A percentile compares a stretch with the other conserved stretches of the same genome.
Conservation (phyloP, 495 filamentous ascomycete genomes). For the Podospora tetraspora region DNA sequence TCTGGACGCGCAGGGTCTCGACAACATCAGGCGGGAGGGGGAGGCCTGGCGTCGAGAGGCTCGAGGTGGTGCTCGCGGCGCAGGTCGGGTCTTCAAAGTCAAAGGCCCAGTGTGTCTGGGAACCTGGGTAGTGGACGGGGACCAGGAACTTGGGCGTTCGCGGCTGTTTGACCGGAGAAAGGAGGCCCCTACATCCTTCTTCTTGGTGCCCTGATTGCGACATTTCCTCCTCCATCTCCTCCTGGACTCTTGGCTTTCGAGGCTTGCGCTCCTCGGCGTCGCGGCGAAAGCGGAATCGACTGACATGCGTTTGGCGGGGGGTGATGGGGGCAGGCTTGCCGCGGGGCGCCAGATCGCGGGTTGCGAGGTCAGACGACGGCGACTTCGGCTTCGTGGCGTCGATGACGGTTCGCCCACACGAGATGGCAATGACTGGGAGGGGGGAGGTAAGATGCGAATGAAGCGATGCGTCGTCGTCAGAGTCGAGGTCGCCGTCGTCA, state of each 20-base stretch:
- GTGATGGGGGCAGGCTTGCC: constrained; percentile 2
- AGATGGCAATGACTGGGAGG: constrained; percentile 11
- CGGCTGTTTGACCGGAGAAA: background rate
- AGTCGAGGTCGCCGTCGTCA: background rate
- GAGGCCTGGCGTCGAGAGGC: constrained; percentile 19
- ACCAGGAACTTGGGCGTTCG: background rate
- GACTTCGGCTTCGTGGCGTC: constrained; percentile 21
- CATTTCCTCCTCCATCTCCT: background rate
- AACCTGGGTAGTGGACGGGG: background rate
- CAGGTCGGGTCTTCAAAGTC: background rate
- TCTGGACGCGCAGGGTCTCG: constrained; percentile 37
- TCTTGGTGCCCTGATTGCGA: background rate
- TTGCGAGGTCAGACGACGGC: constrained; percentile 11
- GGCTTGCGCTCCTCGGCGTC: background rate
- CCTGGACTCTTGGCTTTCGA: background rate
- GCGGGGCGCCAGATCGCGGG: background rate
- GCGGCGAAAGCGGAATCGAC: background rate
- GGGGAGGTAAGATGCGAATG: background rate
- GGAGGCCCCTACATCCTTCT: background rate
- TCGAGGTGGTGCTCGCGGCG: background rate
- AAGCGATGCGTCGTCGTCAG: background rate
- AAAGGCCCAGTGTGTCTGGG: background rate
- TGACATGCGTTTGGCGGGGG: background rate
- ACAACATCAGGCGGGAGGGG: constrained; percentile 39
- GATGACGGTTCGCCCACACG: constrained; percentile 20